Base-by-base conservation (phyloP, 164 flowering plant genomes). In the Tinospora cordifolia region DNA sequence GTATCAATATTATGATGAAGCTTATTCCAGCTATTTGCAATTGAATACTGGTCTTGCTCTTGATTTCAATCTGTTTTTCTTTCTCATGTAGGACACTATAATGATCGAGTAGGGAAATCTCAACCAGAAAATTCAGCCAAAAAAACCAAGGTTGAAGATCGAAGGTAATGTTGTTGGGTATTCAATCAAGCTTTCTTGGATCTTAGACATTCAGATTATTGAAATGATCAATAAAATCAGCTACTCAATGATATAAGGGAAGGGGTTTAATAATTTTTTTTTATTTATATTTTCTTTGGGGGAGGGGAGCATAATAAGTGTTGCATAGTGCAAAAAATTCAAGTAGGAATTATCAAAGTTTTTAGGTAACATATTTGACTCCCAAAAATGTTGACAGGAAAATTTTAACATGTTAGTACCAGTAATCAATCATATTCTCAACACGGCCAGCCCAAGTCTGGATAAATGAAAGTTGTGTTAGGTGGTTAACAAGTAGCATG, bases 71-170 rank as follows among this genome's bases (percentile, higher is more conserved):
- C 25, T 46, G 21, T 5, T 17, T 9, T 26, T 6, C 26, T 15
- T 60, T 36, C 25, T 40, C 41, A 9, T 47, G 3, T 6, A 77
- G 79, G 65, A 49, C 15, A 69, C n/a, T 40, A 15, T 7, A 24
- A 65, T 22, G 62, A 27, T 22, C 74, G 68, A 60, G 71, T 40
- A 30, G 57, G 47, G 67, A 77, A 66, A 62, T 62, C 76, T 59
- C 47, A 60, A 25, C 9, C 21, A 34, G 75, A 60, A 12, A 65
- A 69, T 60, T 65, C 68, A 25, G 67, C 47, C 67, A 62, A 66
- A 19, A 69, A 73, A 19, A 30, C 44, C 47, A 63, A 27, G 59
- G 34, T 30, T 12, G 74, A 69, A 65, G 15, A 12, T 60, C 49
- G 39, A 26, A 73, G 76, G 79, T 77, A 70, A 26, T 58, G 26